Conservation (phyloP, 805 yeast species). For the Lachancea quebecensis region DNA sequence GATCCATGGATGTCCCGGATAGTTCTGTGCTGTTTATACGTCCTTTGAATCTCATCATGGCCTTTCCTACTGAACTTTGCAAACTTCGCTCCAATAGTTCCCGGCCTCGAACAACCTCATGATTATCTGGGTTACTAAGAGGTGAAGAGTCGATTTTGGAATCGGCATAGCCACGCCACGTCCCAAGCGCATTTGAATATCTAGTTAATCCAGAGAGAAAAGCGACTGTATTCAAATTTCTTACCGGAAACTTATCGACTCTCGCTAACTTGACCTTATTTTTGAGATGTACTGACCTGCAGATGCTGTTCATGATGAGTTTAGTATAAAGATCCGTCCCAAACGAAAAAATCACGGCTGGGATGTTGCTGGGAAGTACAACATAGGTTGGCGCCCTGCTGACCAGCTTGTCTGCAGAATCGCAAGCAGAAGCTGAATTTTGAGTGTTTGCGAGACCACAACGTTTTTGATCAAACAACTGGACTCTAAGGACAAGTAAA, state of each 20-base stretch:
- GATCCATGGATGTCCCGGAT: conserved; percentile 11
- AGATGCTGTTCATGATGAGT: conserved; percentile 55
- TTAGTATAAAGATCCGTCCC: conserved; percentile 41
- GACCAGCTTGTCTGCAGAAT: neutral
- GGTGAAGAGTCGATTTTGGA: conserved; percentile 61
- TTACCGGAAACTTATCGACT: conserved; percentile 33
- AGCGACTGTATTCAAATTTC: conserved; percentile 49
- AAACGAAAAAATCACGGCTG: conserved; percentile 53
- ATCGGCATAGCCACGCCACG: conserved; percentile 71
- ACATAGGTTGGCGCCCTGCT: conserved; percentile 38
- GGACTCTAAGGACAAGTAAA: conserved; percentile 54
- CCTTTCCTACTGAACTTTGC: conserved; percentile 10
- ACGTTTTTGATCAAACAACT: conserved; percentile 50
- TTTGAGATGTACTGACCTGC: conserved; percentile 37
- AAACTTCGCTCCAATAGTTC: too few species aligned
- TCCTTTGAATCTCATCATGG: conserved; percentile 57
- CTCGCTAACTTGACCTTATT: conserved; percentile 37
- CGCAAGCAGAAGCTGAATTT: too few species aligned
- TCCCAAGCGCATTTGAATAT: conserved; percentile 54
- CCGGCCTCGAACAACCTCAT: conserved; percentile 29
- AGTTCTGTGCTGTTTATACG: conserved; percentile 12
- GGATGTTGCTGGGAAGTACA: conserved; percentile 61
- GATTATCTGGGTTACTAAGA: conserved; percentile 39
- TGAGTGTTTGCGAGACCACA: neutral
- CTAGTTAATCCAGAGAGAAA: conserved; percentile 57